Evolutionary conservation across 2,329 filamentous ascomycete genomes (phyloP), one percentile per base, ranked within the genome.

Genomic region (Aspergillus neotritici): DNA sequence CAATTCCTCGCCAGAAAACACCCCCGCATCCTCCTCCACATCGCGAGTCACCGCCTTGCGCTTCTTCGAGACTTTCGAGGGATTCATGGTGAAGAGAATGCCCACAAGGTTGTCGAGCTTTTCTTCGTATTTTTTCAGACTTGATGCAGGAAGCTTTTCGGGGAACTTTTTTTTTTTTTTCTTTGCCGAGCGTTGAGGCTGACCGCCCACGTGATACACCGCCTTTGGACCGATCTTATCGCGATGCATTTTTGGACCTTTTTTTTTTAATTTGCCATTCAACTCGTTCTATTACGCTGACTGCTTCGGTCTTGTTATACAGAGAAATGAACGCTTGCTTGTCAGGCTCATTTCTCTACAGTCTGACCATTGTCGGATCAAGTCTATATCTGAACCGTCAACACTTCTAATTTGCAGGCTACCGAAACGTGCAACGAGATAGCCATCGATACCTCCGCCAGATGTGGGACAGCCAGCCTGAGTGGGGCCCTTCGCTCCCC

Each of bases 11-110:
- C 82, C 82, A 15, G 78, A 81, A 44, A 74, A 73, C 3, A 72
- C 65, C 48, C 77, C 71, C 11, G 71, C 66, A 38, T 67, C 63
- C 45, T 70, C 69, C 36, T 72, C 68, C 13, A 72, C 67, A 53
- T 80, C 78, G 28, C 72, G 71, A 16, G 73, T 75, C 14, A 79
- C 72, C 48, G 78, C 77, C 66, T 86, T 86, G 52, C 83, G 79
- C 72, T 86, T 86, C 63, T 78, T 74, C 28, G 68, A 72, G 35
- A 63, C 56, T 45, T 69, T 65, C 51, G 55, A 53, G 42, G 55
- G 49, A 48, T 60, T 56, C 66, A 69, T 69, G 44, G 45, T 54
- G 50, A 47, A 25, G 43, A 44, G 13, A 40, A 31, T 32, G 40
- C 40, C 29, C 12, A 41, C 30, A 32, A 43, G 33, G 47, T 46